Evolutionary conservation across 257 asterid genomes (phyloP).

Genomic region (Capsicum pubescens): DNA sequence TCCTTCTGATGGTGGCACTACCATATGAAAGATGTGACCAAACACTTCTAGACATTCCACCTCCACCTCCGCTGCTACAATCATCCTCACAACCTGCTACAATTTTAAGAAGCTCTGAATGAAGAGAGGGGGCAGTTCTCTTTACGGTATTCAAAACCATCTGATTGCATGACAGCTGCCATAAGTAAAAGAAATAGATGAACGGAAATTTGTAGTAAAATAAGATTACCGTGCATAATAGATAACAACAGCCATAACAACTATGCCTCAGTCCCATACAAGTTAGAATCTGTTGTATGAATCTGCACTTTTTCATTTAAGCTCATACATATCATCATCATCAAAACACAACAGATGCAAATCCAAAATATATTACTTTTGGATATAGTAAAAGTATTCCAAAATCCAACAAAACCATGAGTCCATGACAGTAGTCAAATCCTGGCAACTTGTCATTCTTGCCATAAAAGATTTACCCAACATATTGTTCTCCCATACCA

Average conservation of each 20-base stretch:
- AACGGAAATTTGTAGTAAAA: background rate
- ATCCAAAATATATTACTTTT: slow-evolving; percentile 5
- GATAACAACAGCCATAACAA: background rate
- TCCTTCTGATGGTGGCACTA: slow-evolving; percentile 81
- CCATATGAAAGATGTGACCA: slow-evolving; percentile 98
- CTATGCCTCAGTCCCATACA: background rate
- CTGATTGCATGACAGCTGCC: slow-evolving; percentile 93
- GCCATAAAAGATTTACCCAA: too few relatives aligned
- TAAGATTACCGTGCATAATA: background rate
- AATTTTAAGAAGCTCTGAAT: slow-evolving; percentile 83
- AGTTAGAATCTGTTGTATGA: background rate
- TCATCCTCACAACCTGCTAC: slow-evolving; percentile 97
- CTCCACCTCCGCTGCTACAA: slow-evolving; percentile 65
- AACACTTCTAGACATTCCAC: slow-evolving; percentile 84
- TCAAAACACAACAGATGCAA: background rate
- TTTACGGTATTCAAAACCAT: slow-evolving; percentile 83
- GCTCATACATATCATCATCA: background rate
- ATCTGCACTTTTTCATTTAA: background rate
- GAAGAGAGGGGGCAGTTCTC: slow-evolving; percentile 77
- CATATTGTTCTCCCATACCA: too few relatives aligned
- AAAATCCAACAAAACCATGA: background rate
- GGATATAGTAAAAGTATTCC: background rate
- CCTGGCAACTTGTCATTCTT: background rate
- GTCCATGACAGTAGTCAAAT: background rate
- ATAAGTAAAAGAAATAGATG: background rate